A percentile compares a stretch with the other conserved stretches of the same genome.
These are phyloP conservation scores for Thermochaetoides thermophila DNA, from an alignment of 495 filamentous ascomycete species.

Conservation along the genomic window DNA sequence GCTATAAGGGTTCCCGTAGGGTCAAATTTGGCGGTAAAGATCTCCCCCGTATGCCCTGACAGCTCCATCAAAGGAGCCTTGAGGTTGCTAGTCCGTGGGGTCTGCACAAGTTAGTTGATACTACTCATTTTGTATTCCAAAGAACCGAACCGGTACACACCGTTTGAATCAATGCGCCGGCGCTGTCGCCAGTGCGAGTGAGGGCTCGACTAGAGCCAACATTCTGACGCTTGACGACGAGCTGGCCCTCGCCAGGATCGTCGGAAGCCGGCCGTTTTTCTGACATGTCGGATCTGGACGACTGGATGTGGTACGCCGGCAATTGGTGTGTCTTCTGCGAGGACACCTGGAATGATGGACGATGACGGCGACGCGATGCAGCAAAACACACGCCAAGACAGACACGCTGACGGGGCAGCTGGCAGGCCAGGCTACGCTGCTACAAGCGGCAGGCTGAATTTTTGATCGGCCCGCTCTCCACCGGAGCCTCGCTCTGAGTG, in stretches of 20 bases:
- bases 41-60: slow-evolving; percentile 62
- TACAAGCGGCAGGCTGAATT: no score
- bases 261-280: slow-evolving; percentile 80
- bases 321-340: slow-evolving; percentile 1
- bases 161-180: no score
- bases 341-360: background rate
- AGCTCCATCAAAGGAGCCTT: slow-evolving; percentile 94
- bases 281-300: slow-evolving; percentile 42
- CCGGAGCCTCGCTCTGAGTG: no score
- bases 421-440: no score
- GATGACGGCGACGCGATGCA: no score
- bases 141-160: slow-evolving; percentile 44
- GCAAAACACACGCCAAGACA: no score
- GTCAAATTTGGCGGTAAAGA: slow-evolving; percentile 86
- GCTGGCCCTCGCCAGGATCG: slow-evolving; percentile 62
- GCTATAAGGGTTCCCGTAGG: slow-evolving; percentile 76
- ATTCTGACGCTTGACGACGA: slow-evolving; percentile 84
- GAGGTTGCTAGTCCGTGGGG: slow-evolving; percentile 68
- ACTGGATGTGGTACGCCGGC: background rate
- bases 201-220: slow-evolving; percentile 47
- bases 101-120: slow-evolving; percentile 32
- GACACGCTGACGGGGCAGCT: no score
- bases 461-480: no score
- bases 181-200: no score
- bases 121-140: slow-evolving; percentile 3